Conservation (phyloP, 768 basidiomycete genomes). For the Suillus cothurnatus region DNA sequence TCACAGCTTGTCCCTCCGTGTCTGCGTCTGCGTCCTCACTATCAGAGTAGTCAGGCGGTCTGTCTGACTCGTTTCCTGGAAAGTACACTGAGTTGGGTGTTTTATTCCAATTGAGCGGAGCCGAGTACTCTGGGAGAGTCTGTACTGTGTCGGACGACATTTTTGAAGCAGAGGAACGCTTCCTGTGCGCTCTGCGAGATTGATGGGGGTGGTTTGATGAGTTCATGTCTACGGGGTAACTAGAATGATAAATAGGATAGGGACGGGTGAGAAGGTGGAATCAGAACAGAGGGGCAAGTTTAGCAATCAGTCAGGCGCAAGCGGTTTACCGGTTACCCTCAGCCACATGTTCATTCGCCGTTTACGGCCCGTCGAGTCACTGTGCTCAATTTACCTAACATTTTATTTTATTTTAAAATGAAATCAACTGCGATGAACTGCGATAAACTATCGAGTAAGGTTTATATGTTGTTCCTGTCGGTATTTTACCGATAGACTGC, state of each 20-base stretch:
- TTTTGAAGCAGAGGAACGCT: conserved; percentile 55
- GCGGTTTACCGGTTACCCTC: neutral
- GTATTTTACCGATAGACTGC: too few species aligned
- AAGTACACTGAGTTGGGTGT: conserved; percentile 20
- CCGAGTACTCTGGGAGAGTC: conserved; percentile 62
- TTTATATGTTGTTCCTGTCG: too few species aligned
- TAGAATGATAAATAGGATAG: neutral
- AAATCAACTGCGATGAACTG: too few species aligned
- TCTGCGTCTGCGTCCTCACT: conserved; percentile 80
- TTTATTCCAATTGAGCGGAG: conserved; percentile 31
- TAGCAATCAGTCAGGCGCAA: conserved; percentile 15
- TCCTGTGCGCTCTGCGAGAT: conserved; percentile 49
- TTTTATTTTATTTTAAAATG: too few species aligned
- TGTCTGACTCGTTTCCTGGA: conserved; percentile 47
- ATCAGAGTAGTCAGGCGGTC: conserved; percentile 75
- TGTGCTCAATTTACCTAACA: too few species aligned
- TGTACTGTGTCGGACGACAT: conserved; percentile 69
- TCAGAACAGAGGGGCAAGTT: conserved; percentile 7
- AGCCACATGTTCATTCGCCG: conserved; percentile 5
- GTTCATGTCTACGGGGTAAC: conserved; percentile 16
- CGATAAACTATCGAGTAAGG: too few species aligned
- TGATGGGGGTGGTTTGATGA: conserved; percentile 17
- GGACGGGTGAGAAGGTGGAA: conserved; percentile 9
- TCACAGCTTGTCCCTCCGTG: conserved; percentile 43
- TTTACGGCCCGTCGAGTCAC: neutral